A percentile compares a stretch with the other conserved stretches of the same genome.
phyloP scores from a whole-genome alignment of 495 filamentous ascomycete genomes.

The Aspergillus leporis region DNA sequence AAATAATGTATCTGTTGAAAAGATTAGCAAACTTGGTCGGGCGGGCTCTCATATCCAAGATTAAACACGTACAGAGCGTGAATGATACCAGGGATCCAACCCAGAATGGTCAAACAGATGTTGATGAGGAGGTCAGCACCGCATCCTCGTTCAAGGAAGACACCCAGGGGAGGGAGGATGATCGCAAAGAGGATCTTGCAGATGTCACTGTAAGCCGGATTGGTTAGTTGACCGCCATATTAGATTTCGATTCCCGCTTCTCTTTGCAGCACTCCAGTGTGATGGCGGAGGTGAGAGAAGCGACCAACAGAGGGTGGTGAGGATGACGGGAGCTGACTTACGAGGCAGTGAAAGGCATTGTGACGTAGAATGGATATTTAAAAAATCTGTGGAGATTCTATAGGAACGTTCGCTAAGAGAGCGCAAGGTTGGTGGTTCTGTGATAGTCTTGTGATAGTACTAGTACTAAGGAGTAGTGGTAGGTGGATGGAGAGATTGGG shows the following conservation, averaged over 20 bases:
- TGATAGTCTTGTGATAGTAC: not conserved
- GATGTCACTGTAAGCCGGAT: slow-evolving; percentile 63
- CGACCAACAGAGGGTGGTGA: not conserved
- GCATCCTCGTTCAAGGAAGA: slow-evolving; percentile 88
- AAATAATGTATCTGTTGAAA: slow-evolving; percentile 52
- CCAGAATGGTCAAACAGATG: slow-evolving; percentile 81
- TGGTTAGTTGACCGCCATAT: slow-evolving; percentile 5
- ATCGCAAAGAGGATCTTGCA: slow-evolving; percentile 90
- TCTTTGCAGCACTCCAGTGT: not conserved
- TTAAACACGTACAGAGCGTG: slow-evolving; percentile 63
- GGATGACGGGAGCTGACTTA: slow-evolving; percentile 36
- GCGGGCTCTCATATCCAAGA: slow-evolving; percentile 4
- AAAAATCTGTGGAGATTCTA: not conserved
- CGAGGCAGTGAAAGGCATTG: slow-evolving; percentile 67
- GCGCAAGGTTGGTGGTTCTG: not conserved
- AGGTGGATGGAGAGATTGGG: not conserved
- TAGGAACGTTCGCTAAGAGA: not conserved
- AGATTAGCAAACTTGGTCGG: slow-evolving; percentile 16
- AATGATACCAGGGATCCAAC: slow-evolving; percentile 75
- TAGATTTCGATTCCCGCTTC: not conserved
- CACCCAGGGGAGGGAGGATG: slow-evolving; percentile 84
- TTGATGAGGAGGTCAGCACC: slow-evolving; percentile 83
- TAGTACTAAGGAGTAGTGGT: not conserved
- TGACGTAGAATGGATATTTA: slow-evolving; percentile 21
- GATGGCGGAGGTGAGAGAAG: not conserved